Evolutionary conservation across 345 rosid genomes (phyloP).

Genomic region (Chamaenerion angustifolium): DNA sequence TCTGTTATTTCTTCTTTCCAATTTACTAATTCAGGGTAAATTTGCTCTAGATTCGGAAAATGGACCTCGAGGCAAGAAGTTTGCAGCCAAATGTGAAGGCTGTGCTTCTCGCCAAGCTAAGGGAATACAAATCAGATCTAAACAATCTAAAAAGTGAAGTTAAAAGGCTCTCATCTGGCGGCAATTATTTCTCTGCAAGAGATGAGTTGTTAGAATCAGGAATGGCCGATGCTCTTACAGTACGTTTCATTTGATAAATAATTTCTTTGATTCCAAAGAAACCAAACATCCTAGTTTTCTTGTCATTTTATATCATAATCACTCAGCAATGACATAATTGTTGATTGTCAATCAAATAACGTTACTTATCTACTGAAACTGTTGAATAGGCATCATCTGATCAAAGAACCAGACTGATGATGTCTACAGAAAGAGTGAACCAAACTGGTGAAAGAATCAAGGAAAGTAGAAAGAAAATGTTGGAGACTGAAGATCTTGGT

Average conservation of each 20-base stretch:
- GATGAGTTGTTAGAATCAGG: constrained; percentile 73
- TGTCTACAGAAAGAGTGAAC: constrained; percentile 60
- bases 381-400: constrained; percentile 66
- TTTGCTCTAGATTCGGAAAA: constrained; percentile 34
- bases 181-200: constrained; percentile 41
- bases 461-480: constrained; percentile 85
- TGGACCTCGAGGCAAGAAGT: constrained; percentile 87
- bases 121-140: constrained; percentile 79
- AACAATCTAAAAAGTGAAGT: constrained; percentile 67
- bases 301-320: background rate
- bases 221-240: constrained; percentile 54
- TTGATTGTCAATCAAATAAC: background rate
- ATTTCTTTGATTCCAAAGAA: background rate
- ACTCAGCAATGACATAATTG: no score
- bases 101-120: constrained; percentile 54
- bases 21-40: background rate
- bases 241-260: constrained; percentile 13
- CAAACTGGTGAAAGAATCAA: constrained; percentile 56
- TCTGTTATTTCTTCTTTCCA: background rate
- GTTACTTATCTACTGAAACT: background rate
- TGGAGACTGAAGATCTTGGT: constrained; percentile 96
- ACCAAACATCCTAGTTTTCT: background rate
- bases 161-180: constrained; percentile 45
- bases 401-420: constrained; percentile 77
- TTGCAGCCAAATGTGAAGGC: constrained; percentile 57